A percentile compares a stretch with the other conserved stretches of the same genome.
These are phyloP conservation scores for Ogataea trehaloabstinens DNA, from an alignment of 805 yeast species.

Conservation along the genomic window DNA sequence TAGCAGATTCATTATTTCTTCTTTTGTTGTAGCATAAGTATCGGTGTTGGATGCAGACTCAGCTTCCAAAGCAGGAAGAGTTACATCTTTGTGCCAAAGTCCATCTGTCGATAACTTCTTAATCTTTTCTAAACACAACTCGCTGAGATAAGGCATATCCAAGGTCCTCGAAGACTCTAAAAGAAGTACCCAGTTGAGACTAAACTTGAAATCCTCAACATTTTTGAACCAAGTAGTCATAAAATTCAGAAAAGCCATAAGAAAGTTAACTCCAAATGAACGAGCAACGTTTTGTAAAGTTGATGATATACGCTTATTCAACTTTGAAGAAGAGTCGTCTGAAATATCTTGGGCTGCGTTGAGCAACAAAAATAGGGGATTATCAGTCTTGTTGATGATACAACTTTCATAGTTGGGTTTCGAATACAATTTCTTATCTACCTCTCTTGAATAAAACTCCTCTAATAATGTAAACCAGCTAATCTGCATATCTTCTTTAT, in stretches of 20 bases:
- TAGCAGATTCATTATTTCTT: slow-evolving; percentile 8
- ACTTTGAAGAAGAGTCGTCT: slow-evolving; percentile 19
- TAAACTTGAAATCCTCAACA: slow-evolving; percentile 16
- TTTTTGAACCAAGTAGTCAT: slow-evolving; percentile 20
- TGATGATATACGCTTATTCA: slow-evolving; percentile 25
- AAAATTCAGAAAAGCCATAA: slow-evolving; percentile 22
- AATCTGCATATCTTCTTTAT: slow-evolving; percentile 35
- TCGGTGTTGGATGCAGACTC: neutral
- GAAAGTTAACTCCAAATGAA: slow-evolving; percentile 22
- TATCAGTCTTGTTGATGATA: slow-evolving; percentile 38
- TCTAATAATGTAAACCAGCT: slow-evolving; percentile 40
- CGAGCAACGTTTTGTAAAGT: slow-evolving; percentile 27
- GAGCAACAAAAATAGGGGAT: slow-evolving; percentile 40
- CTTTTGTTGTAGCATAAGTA: slow-evolving; percentile 3
- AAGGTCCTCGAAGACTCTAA: slow-evolving; percentile 7
- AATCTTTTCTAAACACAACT: slow-evolving; percentile 8
- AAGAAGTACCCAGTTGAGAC: slow-evolving; percentile 18
- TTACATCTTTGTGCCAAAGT: slow-evolving; percentile 18
- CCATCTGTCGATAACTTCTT: slow-evolving; percentile 6
- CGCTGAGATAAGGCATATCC: slow-evolving; percentile 10
- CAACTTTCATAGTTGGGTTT: slow-evolving; percentile 43
- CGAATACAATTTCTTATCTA: slow-evolving; percentile 12
- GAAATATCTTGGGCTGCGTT: slow-evolving; percentile 35
- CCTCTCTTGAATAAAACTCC: slow-evolving; percentile 26
- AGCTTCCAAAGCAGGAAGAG: slow-evolving; percentile 5